Percentiles rank a stretch among this genome's conserved stretches.
Evolutionary conservation across 768 basidiomycete species (phyloP).

Genomic region (Dacryopinax spathularia): DNA sequence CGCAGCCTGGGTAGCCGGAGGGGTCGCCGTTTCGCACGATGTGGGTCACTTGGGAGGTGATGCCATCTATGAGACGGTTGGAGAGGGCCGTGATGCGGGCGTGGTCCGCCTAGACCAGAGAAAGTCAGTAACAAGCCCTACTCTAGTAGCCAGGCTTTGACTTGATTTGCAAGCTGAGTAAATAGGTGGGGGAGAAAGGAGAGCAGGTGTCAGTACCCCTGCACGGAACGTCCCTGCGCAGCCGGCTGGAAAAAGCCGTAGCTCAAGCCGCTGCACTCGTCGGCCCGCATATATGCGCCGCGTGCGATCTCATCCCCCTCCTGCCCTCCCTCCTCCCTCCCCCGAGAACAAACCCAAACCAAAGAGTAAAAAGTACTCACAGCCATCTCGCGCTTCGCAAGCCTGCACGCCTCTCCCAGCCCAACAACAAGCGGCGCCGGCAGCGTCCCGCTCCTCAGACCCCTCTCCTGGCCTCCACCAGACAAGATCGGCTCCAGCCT

Average conservation of each 20-base stretch:
- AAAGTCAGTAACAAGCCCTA: slow-evolving; percentile 5
- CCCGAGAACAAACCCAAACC: background rate
- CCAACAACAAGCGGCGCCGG: slow-evolving; percentile 80
- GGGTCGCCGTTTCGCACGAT: slow-evolving; percentile 90
- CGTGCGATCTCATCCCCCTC: slow-evolving; percentile 19
- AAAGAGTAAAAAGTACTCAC: slow-evolving; percentile 41
- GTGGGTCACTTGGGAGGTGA: slow-evolving; percentile 72
- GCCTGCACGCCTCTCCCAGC: slow-evolving; percentile 83
- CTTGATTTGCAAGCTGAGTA: background rate
- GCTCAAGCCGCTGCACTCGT: background rate
- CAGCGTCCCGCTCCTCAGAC: slow-evolving; percentile 86
- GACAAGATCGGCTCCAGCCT: slow-evolving; percentile 86
- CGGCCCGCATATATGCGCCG: slow-evolving; percentile 36
- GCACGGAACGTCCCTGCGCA: slow-evolving; percentile 56
- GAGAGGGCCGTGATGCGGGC: slow-evolving; percentile 57
- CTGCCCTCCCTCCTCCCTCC: slow-evolving; percentile 34
- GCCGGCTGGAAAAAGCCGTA: slow-evolving; percentile 27
- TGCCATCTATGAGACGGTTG: slow-evolving; percentile 62
- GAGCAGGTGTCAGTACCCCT: slow-evolving; percentile 75
- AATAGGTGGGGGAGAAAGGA: background rate
- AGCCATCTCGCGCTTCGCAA: slow-evolving; percentile 83
- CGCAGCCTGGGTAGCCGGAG: slow-evolving; percentile 86
- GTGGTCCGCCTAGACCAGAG: slow-evolving; percentile 53
- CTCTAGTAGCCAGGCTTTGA: background rate
- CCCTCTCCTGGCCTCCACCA: slow-evolving; percentile 95